Conservation (phyloP, 176 grass and related monocot species). For the Musa itinerans region DNA sequence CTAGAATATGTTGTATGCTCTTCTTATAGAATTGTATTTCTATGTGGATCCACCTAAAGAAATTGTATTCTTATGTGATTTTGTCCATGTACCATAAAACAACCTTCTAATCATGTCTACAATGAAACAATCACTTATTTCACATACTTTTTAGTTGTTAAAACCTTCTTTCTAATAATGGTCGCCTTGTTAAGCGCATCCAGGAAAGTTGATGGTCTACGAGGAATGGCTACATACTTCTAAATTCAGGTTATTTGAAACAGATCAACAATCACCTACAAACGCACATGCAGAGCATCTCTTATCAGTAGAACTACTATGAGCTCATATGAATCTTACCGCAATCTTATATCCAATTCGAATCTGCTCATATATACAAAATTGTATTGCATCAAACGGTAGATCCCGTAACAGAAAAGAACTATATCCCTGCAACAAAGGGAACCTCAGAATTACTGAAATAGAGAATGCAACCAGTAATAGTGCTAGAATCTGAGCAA, state of each 20-base stretch:
- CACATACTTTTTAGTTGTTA: not conserved
- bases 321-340: slow-evolving; percentile 20
- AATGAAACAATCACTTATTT: too few relatives aligned
- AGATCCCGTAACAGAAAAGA: slow-evolving; percentile 93
- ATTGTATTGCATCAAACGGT: slow-evolving; percentile 90
- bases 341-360: slow-evolving; percentile 79
- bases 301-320: not conserved
- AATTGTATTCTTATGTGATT: too few relatives aligned
- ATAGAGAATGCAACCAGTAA: not conserved
- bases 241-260: not conserved
- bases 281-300: not conserved
- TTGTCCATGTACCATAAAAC: too few relatives aligned
- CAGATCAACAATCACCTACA: not conserved
- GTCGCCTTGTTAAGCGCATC: not conserved
- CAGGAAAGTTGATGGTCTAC: not conserved
- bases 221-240: not conserved
- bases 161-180: not conserved
- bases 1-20: too few relatives aligned
- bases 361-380: slow-evolving; percentile 92
- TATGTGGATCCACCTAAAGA: too few relatives aligned
- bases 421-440: slow-evolving; percentile 59
- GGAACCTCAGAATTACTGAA: not conserved
- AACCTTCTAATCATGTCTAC: too few relatives aligned
- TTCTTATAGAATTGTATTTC: too few relatives aligned
- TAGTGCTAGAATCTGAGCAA: not conserved